These are phyloP conservation scores for Prototheca wickerhamii DNA, from an alignment of 163 green algal genomes.

Conservation along the genomic window DNA sequence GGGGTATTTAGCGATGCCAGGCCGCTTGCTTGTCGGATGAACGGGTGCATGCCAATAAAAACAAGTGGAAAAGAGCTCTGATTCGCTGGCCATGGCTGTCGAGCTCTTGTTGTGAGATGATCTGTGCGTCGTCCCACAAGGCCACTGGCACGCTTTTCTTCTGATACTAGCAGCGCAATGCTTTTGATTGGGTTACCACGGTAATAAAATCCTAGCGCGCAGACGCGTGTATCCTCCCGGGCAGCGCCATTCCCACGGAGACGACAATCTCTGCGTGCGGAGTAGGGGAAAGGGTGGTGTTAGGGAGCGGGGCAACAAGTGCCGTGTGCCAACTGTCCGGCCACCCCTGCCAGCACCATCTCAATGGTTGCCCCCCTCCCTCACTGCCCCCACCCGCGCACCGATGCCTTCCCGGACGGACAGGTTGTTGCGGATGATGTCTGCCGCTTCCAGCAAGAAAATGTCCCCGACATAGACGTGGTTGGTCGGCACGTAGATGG, in stretches of 20 bases:
- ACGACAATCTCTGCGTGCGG: constrained; percentile 86
- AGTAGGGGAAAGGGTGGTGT: constrained; percentile 47
- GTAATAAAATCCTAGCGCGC: background rate
- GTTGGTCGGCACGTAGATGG: constrained; percentile 88
- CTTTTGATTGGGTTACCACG: background rate
- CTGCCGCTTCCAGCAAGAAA: constrained; percentile 67
- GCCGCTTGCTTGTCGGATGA: too few species aligned
- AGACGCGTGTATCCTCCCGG: constrained; percentile 21
- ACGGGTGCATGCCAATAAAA: too few species aligned
- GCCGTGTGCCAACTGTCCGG: background rate
- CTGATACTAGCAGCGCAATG: too few species aligned
- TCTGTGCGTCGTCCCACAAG: too few species aligned
- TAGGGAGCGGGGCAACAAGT: background rate
- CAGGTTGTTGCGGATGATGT: constrained; percentile 82
- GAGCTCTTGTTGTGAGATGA: too few species aligned
- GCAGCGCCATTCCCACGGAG: constrained; percentile 79
- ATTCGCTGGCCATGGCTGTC: too few species aligned
- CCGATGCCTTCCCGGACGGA: constrained; percentile 75
- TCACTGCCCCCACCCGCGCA: constrained; percentile 15
- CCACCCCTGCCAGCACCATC: background rate
- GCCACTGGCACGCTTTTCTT: too few species aligned
- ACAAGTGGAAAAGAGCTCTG: too few species aligned
- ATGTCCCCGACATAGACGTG: constrained; percentile 86
- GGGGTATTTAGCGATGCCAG: too few species aligned
- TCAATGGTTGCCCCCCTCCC: background rate